Base-by-base conservation (phyloP, 2,329 filamentous ascomycete genomes). In the Fusarium heterosporum region DNA sequence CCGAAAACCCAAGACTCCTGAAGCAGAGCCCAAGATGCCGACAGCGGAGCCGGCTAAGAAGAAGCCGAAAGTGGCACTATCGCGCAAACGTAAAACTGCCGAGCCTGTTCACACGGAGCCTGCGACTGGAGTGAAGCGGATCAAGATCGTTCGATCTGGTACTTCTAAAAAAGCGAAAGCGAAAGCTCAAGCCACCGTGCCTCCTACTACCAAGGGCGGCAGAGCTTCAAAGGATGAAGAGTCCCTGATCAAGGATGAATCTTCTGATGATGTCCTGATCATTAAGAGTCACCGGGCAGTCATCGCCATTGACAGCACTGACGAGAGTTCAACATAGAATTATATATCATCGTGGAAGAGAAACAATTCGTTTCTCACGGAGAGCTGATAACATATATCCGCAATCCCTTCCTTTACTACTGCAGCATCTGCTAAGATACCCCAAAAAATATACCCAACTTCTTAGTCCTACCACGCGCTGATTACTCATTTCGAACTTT, bases 381-480 rank as follows among this genome's bases (percentile, higher is more conserved):
- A 48, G 13, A 36, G 26, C 56, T 25, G 34, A 61, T 45, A 17
- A 47, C 34, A 49, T 34, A 42, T n/a, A 52, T 34, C 55, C 42
- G 30, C 48, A 48, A 16, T 42, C 38, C 39, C 53, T 39, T 50
- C 41, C 34, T 54, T 46, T 48, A 46, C 43, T 55, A 70, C 56
- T 46, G 55, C 61, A 55, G 59, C 47, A 50, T 51, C 66, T 71
- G 63, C 58, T 54, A 70, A 47, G 66, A 72, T 72, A 72, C 66
- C 70, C 64, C 46, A 64, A 36, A 39, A 47, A 25, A 61, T 60
- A 66, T 65, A 53, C 47, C 61, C 45, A 30, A 32, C 48, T 49
- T 47, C 22, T 49, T 40, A 34, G 39, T 19, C 55, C 32, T 42
- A 52, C 26, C 17, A 36, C 38, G 42, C 36, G 41, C 59, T 56